Conservation (phyloP, 805 yeast genomes). For the Wickerhamomyces mucosus region DNA sequence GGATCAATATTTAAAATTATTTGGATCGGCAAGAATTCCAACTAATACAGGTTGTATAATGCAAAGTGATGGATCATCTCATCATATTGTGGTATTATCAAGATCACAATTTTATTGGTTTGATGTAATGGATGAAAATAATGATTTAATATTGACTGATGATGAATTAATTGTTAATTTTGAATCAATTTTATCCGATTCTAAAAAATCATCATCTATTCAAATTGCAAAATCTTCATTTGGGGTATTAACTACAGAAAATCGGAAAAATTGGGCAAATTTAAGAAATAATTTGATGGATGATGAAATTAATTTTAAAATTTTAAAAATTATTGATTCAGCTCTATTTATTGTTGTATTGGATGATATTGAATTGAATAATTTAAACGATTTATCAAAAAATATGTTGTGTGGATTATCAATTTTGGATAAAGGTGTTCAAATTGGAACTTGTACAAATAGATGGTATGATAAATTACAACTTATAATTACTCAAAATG, state of each 20-base stretch:
- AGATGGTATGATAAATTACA: slow-evolving; percentile 94
- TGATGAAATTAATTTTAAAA: slow-evolving; percentile 53
- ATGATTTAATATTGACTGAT: slow-evolving; percentile 65
- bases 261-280: slow-evolving; percentile 79
- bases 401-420: slow-evolving; percentile 86
- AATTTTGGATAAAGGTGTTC: slow-evolving; percentile 72
- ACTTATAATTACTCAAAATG: slow-evolving; percentile 77
- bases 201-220: slow-evolving; percentile 35
- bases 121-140: slow-evolving; percentile 70
- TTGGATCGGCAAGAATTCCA: slow-evolving; percentile 85
- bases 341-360: slow-evolving; percentile 78
- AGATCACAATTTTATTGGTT: slow-evolving; percentile 93
- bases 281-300: slow-evolving; percentile 45
- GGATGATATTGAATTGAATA: slow-evolving; percentile 61
- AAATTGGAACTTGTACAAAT: slow-evolving; percentile 89
- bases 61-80: slow-evolving; percentile 69
- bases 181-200: slow-evolving; percentile 68
- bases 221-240: slow-evolving; percentile 77
- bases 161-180: slow-evolving; percentile 68
- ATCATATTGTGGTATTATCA: slow-evolving; percentile 73
- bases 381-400: slow-evolving; percentile 58
- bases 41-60: slow-evolving; percentile 73
- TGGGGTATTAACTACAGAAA: slow-evolving; percentile 87
- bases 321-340: slow-evolving; percentile 65
- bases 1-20: slow-evolving; percentile 84